Percentiles rank a stretch among this genome's conserved stretches.
phyloP scores from a whole-genome alignment of 225 moss, liverwort and hornwort species.

The Asterella californica region DNA sequence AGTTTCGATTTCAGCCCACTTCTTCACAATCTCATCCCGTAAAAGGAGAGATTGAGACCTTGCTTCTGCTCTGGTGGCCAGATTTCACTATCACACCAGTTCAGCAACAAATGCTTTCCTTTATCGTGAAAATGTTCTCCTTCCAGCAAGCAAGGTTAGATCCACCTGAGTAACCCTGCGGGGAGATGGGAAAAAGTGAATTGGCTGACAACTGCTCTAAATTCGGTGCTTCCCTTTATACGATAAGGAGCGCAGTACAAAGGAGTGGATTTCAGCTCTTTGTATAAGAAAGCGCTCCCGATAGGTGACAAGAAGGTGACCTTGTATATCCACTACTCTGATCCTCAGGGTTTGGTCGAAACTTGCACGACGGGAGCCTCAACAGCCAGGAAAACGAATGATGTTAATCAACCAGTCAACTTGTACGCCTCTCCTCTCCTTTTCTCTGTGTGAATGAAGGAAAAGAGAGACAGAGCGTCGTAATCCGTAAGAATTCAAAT shows the following conservation, averaged over 20 bases:
- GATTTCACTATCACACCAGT: background rate
- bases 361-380: too few relatives aligned
- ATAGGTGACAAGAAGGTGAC: background rate
- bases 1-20: conserved; percentile 3
- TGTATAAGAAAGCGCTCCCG: background rate
- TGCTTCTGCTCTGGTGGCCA: conserved; percentile 14
- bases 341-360: too few relatives aligned
- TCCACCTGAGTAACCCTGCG: background rate
- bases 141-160: background rate
- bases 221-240: background rate
- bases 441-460: too few relatives aligned
- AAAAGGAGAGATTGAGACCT: background rate
- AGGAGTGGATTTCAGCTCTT: background rate
- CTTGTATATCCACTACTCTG: background rate
- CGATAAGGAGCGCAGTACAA: background rate
- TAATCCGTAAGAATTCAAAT: too few relatives aligned
- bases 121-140: background rate
- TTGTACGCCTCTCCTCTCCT: too few relatives aligned
- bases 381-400: too few relatives aligned
- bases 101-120: background rate
- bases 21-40: conserved; percentile 1
- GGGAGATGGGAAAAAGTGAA: background rate
- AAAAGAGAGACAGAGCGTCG: too few relatives aligned
- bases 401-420: too few relatives aligned
- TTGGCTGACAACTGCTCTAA: background rate